Conservation (phyloP, 352 stramenopile species). For the Chrysophaeum taylorii region DNA sequence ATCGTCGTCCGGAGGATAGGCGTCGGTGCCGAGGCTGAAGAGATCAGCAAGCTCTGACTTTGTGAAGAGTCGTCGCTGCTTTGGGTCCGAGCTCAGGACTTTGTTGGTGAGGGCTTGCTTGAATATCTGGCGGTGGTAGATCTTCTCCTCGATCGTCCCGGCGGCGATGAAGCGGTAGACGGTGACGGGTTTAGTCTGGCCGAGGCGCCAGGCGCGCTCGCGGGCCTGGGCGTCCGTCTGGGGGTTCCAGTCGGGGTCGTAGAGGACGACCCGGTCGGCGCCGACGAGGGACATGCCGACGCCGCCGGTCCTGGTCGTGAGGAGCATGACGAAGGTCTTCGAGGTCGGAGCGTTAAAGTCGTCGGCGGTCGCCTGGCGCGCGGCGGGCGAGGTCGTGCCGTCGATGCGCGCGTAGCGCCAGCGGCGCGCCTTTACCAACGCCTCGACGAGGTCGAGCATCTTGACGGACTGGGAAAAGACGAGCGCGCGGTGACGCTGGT, state of each 20-base stretch:
- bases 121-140: slow-evolving; percentile 97
- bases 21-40: slow-evolving; percentile 74
- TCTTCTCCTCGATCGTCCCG: slow-evolving; percentile 99
- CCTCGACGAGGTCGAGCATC: slow-evolving; percentile 95
- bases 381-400: slow-evolving; percentile 82
- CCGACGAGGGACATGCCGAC: slow-evolving; percentile 90
- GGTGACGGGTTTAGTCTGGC: slow-evolving; percentile 66
- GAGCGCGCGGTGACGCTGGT: slow-evolving; percentile 86
- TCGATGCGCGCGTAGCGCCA: slow-evolving; percentile 89
- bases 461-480: slow-evolving; percentile 91
- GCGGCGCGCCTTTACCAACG: slow-evolving; percentile 61
- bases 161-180: slow-evolving; percentile 84
- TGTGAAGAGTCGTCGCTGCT: slow-evolving; percentile 90
- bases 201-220: slow-evolving; percentile 91
- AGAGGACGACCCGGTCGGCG: slow-evolving; percentile 89
- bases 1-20: slow-evolving; percentile 41
- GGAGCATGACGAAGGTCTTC: slow-evolving; percentile 62
- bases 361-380: slow-evolving; percentile 84
- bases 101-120: slow-evolving; percentile 96
- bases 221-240: slow-evolving; percentile 81
- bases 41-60: slow-evolving; percentile 87
- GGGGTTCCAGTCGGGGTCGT: slow-evolving; percentile 99
- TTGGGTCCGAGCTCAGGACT: slow-evolving; percentile 87
- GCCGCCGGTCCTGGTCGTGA: slow-evolving; percentile 78
- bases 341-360: slow-evolving; percentile 81